Percentiles rank a stretch among this genome's conserved stretches.
Conservation (phyloP, 108 stramenopile genomes). For the Cyclotella cryptica region DNA sequence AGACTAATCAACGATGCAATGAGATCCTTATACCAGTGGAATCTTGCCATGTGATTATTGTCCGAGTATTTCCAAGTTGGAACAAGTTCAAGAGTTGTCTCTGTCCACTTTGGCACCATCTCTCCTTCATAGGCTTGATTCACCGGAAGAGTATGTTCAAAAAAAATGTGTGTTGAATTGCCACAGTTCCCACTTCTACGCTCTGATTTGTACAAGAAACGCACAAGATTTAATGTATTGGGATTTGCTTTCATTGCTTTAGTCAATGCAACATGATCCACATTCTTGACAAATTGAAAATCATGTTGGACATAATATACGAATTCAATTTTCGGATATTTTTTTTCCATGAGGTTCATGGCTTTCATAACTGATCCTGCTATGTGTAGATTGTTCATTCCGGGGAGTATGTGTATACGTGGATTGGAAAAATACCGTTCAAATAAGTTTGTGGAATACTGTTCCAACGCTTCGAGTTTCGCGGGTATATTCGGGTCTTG, state of each 20-base stretch:
- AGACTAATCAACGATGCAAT: conserved; percentile 17
- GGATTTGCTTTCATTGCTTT: conserved; percentile 27
- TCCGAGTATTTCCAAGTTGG: conserved; percentile 31
- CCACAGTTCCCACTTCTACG: background rate
- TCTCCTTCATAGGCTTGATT: no score
- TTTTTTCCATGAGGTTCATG: conserved; percentile 17
- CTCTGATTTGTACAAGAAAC: conserved; percentile 1
- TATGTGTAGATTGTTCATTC: conserved; percentile 27
- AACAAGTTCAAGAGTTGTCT: background rate
- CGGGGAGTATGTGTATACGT: conserved; percentile 23
- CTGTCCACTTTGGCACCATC: background rate
- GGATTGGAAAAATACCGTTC: conserved; percentile 12
- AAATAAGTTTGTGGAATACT: conserved; percentile 14
- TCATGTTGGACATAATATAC: conserved; percentile 45
- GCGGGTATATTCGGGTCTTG: background rate
- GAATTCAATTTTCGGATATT: conserved; percentile 22
- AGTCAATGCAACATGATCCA: conserved; percentile 27
- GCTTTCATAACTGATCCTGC: conserved; percentile 41
- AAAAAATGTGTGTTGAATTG: background rate
- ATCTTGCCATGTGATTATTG: conserved; percentile 34
- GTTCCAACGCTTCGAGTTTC: conserved; percentile 18
- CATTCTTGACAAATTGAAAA: conserved; percentile 21
- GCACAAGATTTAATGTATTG: conserved; percentile 16
- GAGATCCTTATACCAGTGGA: conserved; percentile 33
- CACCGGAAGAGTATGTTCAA: background rate